These are phyloP conservation scores for Penicillium sp. DNA, from an alignment of 2,329 filamentous ascomycete genomes.

Conservation along the genomic window DNA sequence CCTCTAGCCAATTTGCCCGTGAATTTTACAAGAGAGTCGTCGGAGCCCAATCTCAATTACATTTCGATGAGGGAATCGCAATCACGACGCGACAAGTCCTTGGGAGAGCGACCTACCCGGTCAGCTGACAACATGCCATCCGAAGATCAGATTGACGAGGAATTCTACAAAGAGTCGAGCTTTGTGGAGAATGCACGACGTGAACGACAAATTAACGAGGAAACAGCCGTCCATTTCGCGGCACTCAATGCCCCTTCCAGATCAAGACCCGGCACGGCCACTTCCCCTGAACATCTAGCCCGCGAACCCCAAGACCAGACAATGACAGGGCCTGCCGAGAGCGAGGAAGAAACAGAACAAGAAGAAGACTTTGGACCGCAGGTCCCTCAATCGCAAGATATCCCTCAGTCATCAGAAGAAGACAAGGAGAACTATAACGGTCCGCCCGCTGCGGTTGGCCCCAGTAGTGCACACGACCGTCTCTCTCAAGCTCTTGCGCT, in stretches of 20 bases:
- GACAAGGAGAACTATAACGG: slow-evolving; percentile 48
- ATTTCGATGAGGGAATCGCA: slow-evolving; percentile 49
- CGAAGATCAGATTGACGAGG: slow-evolving; percentile 40
- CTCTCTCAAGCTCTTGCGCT: slow-evolving; percentile 39
- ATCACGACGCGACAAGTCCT: slow-evolving; percentile 36
- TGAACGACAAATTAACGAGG: slow-evolving; percentile 34
- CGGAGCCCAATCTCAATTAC: slow-evolving; percentile 45
- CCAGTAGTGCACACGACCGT: slow-evolving; percentile 37
- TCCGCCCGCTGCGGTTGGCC: slow-evolving; percentile 27
- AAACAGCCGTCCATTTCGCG: slow-evolving; percentile 37
- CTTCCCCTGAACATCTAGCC: slow-evolving; percentile 4
- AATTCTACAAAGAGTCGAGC: slow-evolving; percentile 46
- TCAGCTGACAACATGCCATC: slow-evolving; percentile 37
- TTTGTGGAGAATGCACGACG: slow-evolving; percentile 35
- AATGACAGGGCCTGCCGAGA: slow-evolving; percentile 27
- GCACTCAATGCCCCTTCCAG: slow-evolving; percentile 34
- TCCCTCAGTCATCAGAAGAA: slow-evolving; percentile 38
- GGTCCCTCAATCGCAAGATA: slow-evolving; percentile 29
- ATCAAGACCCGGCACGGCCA: slow-evolving; percentile 8
- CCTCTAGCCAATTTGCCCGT: slow-evolving; percentile 35
- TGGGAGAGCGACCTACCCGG: slow-evolving; percentile 33
- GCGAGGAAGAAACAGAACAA: slow-evolving; percentile 49
- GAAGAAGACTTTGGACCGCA: slow-evolving; percentile 39
- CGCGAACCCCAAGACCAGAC: slow-evolving; percentile 2
- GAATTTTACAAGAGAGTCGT: slow-evolving; percentile 36